A percentile compares a stretch with the other conserved stretches of the same genome.
Evolutionary conservation across 108 stramenopile genomes (phyloP).

Genomic region (Fistulifera pelliculosa): DNA sequence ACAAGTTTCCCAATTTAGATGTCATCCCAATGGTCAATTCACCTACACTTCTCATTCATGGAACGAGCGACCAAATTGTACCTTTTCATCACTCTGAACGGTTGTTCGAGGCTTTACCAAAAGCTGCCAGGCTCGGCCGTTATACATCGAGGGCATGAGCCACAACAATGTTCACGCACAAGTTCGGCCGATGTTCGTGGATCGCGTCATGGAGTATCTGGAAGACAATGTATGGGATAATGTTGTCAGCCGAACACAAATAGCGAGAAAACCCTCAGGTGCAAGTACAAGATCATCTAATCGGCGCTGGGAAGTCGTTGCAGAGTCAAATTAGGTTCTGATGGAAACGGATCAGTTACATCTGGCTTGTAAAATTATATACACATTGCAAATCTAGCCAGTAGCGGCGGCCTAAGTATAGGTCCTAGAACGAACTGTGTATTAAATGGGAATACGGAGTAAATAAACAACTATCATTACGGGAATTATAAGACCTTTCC

Average conservation of each 20-base stretch:
- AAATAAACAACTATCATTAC: too few species aligned
- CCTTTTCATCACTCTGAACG: constrained; percentile 89
- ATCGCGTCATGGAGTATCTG: constrained; percentile 64
- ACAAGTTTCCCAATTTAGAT: constrained; percentile 95
- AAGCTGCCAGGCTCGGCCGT: constrained; percentile 53
- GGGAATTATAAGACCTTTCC: too few species aligned
- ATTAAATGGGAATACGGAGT: too few species aligned
- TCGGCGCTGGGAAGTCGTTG: too few species aligned
- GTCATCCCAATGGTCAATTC: constrained; percentile 60
- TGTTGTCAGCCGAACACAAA: constrained; percentile 8
- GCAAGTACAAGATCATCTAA: too few species aligned
- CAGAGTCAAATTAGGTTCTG: too few species aligned
- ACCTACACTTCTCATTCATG: constrained; percentile 85
- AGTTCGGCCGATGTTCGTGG: constrained; percentile 73
- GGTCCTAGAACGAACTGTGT: too few species aligned
- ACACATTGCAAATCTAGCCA: too few species aligned
- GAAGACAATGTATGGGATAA: constrained; percentile 60
- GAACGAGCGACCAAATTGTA: constrained; percentile 91
- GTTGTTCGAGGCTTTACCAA: constrained; percentile 46
- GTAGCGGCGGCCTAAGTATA: too few species aligned
- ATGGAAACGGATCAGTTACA: too few species aligned
- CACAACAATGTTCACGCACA: constrained; percentile 84
- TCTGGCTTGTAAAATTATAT: too few species aligned
- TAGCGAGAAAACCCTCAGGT: too few species aligned
- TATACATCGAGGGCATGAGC: constrained; percentile 87